Evolutionary conservation across 805 yeast genomes (phyloP).

Genomic region (Candida dajiaensis): DNA sequence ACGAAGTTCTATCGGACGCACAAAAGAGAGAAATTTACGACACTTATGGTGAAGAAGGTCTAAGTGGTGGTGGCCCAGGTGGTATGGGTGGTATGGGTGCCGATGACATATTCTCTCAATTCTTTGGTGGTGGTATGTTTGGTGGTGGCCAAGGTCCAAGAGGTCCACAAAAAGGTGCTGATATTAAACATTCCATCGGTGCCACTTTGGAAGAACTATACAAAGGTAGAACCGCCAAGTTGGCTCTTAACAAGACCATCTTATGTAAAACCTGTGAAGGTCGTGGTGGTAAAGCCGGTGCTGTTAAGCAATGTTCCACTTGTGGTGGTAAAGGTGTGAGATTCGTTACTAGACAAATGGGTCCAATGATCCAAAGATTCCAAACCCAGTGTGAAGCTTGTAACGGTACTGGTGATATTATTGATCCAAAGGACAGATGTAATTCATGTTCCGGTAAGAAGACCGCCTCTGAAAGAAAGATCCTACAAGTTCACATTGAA

Average conservation of each 20-base stretch:
- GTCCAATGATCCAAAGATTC: conserved; percentile 98
- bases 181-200: conserved; percentile 80
- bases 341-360: conserved; percentile 96
- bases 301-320: conserved; percentile 76
- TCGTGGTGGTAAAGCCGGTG: conserved; percentile 90
- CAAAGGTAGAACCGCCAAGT: conserved; percentile 89
- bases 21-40: conserved; percentile 89
- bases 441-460: conserved; percentile 83
- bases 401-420: conserved; percentile 86
- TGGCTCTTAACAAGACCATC: conserved; percentile 89
- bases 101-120: conserved; percentile 73
- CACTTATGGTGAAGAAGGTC: conserved; percentile 88
- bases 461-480: conserved; percentile 81
- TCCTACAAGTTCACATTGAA: conserved; percentile 88
- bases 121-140: conserved; percentile 73
- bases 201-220: conserved; percentile 90
- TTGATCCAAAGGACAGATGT: conserved; percentile 86
- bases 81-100: conserved; percentile 66
- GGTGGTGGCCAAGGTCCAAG: conserved; percentile 60
- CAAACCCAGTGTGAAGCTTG: conserved; percentile 92
- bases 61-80: conserved; percentile 70
- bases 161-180: conserved; percentile 87
- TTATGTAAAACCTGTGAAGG: conserved; percentile 89
- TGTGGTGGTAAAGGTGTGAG: conserved; percentile 93
- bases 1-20: conserved; percentile 81